Conservation (phyloP, 768 basidiomycete species). For the Rhizopogon rudus region DNA sequence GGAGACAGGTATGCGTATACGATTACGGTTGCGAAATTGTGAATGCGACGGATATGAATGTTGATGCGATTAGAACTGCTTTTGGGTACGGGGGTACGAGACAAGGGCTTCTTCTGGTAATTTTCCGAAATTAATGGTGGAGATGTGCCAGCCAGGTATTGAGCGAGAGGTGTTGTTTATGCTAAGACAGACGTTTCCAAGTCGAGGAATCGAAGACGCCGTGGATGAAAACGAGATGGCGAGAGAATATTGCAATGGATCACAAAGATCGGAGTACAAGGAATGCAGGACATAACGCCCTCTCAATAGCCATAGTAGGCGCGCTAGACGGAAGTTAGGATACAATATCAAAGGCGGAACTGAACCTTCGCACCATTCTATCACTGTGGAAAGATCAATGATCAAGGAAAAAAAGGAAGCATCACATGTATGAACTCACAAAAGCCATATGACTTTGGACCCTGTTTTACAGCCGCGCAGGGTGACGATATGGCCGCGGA, state of each 20-base stretch:
- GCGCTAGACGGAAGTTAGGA: slow-evolving; percentile 35
- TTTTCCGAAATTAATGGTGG: slow-evolving; percentile 26
- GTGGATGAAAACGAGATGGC: slow-evolving; percentile 8
- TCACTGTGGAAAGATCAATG: slow-evolving; percentile 34
- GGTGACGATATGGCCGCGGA: slow-evolving; percentile 83
- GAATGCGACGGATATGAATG: slow-evolving; percentile 20
- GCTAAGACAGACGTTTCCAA: slow-evolving; percentile 22
- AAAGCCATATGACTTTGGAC: slow-evolving; percentile 89
- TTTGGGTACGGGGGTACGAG: neutral
- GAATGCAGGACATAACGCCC: slow-evolving; percentile 13
- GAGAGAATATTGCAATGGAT: slow-evolving; percentile 19
- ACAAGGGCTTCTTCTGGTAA: slow-evolving; percentile 3
- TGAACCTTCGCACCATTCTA: slow-evolving; percentile 41
- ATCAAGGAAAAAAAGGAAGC: neutral
- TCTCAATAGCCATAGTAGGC: slow-evolving; percentile 59
- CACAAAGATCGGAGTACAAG: slow-evolving; percentile 23
- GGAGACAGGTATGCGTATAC: slow-evolving; percentile 18
- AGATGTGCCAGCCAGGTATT: slow-evolving; percentile 20
- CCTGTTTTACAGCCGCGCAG: slow-evolving; percentile 90
- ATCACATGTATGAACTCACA: slow-evolving; percentile 33
- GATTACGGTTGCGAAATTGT: slow-evolving; percentile 12
- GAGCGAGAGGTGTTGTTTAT: slow-evolving; percentile 9
- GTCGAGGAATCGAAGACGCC: slow-evolving; percentile 8
- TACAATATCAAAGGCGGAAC: neutral
- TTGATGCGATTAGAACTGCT: slow-evolving; percentile 13